A percentile compares a stretch with the other conserved stretches of the same genome.
These are phyloP conservation scores for Flaveria sonorensis DNA, from an alignment of 129 eudicot genomes.

Conservation along the genomic window DNA sequence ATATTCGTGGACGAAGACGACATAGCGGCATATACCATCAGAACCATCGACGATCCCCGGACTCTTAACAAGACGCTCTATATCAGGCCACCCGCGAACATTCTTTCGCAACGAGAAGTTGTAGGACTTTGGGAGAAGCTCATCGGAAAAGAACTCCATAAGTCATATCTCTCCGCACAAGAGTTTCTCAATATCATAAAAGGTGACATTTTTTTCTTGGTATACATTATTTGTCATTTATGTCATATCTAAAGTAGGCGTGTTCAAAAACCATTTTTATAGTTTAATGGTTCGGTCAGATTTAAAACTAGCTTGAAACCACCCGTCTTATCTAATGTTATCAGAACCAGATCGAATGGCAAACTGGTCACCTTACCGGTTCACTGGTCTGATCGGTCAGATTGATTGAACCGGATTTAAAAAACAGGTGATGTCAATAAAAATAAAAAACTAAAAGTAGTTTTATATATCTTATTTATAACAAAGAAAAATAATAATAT, in stretches of 20 bases:
- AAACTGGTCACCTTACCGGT: no score
- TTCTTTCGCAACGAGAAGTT: constrained; percentile 47
- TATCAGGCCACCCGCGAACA: constrained; percentile 46
- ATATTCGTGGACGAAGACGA: constrained; percentile 61
- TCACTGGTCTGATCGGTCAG: no score
- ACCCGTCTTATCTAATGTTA: no score
- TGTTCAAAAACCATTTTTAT: not conserved
- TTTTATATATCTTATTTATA: no score
- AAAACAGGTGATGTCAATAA: no score
- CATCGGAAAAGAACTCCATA: constrained; percentile 42
- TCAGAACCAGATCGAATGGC: no score
- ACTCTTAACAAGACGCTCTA: constrained; percentile 50
- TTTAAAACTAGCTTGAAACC: no score
- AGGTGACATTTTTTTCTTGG: constrained; percentile 22
- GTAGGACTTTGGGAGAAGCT: constrained; percentile 53
- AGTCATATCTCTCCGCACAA: constrained; percentile 36
- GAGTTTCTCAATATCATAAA: constrained; percentile 45
- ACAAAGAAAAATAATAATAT: no score
- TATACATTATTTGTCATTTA: no score
- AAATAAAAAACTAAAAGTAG: no score
- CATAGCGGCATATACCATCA: constrained; percentile 49
- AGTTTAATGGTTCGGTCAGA: no score
- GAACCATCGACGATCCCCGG: constrained; percentile 48
- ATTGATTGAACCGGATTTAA: no score
- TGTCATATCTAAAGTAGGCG: not conserved